Evolutionary conservation across 768 basidiomycete species (phyloP).

Genomic region (Russula brevipes): DNA sequence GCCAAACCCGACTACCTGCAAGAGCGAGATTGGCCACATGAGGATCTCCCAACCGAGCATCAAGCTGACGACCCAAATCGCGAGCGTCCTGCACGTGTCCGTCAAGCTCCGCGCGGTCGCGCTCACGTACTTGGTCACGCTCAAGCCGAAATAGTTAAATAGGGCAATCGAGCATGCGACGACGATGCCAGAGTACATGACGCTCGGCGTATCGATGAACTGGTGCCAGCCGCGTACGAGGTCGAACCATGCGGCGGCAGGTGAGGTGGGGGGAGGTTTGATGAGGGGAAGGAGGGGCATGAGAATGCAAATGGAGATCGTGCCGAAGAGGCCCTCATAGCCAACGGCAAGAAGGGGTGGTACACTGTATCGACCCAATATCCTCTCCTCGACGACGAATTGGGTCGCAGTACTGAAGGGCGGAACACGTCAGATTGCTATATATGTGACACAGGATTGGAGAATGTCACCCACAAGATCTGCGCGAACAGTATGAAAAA

Average conservation of each 20-base stretch:
- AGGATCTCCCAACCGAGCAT: slow-evolving; percentile 87
- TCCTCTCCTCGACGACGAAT: slow-evolving; percentile 96
- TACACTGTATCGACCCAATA: slow-evolving; percentile 82
- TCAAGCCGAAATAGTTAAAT: slow-evolving; percentile 74
- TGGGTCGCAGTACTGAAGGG: slow-evolving; percentile 73
- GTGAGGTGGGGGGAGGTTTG: slow-evolving; percentile 53
- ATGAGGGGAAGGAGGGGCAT: slow-evolving; percentile 77
- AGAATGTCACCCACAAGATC: slow-evolving; percentile 62
- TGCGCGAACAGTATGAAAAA: slow-evolving; percentile 92
- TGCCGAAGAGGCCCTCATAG: slow-evolving; percentile 89
- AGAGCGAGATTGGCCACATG: slow-evolving; percentile 70
- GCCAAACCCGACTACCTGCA: slow-evolving; percentile 82
- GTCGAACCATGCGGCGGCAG: slow-evolving; percentile 70
- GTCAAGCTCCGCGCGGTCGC: slow-evolving; percentile 89
- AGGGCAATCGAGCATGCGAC: slow-evolving; percentile 49
- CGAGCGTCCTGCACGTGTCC: slow-evolving; percentile 91
- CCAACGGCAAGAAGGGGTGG: slow-evolving; percentile 91
- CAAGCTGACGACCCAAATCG: slow-evolving; percentile 93
- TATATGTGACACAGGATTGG: slow-evolving; percentile 15
- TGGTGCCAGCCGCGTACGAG: slow-evolving; percentile 85
- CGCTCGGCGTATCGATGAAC: slow-evolving; percentile 68
- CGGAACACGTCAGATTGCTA: neutral
- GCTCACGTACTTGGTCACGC: slow-evolving; percentile 88
- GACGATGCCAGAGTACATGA: slow-evolving; percentile 42
- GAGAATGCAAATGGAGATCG: slow-evolving; percentile 67